These are phyloP conservation scores for Saccharomycopsis hybrid DNA, from an alignment of 1,139 yeast genomes.

Conservation along the genomic window DNA sequence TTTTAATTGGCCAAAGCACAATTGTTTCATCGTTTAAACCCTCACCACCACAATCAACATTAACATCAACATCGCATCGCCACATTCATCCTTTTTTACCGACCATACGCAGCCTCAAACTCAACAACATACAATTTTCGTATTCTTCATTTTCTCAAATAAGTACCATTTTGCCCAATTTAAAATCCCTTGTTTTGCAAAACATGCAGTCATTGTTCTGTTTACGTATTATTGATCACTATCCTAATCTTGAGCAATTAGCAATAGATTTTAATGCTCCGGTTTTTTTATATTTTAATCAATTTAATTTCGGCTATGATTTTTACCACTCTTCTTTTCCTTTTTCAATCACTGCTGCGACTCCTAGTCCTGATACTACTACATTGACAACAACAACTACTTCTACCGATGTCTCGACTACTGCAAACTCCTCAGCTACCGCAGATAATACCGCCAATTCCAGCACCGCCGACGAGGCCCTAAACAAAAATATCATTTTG, in stretches of 20 bases:
- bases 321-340: constrained; percentile 2
- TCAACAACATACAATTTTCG: neutral
- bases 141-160: neutral
- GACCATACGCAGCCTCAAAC: neutral
- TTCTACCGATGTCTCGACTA: no score
- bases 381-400: no score
- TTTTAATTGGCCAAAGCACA: neutral
- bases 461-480: no score
- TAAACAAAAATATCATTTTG: no score
- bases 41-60: no score
- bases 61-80: neutral
- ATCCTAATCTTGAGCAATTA: neutral
- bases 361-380: no score
- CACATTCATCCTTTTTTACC: neutral
- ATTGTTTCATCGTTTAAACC: neutral
- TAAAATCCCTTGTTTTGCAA: neutral
- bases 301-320: constrained; percentile 6
- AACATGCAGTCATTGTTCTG: constrained; percentile 4
- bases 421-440: no score
- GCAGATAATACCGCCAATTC: no score
- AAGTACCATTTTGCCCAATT: constrained; percentile 1
- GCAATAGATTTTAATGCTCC: constrained; percentile 1
- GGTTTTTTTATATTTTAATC: constrained; percentile 3
- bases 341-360: no score
- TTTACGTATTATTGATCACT: neutral